phyloP scores from a whole-genome alignment of 208 protist species.

The Acanthamoeba lugdunensis region DNA sequence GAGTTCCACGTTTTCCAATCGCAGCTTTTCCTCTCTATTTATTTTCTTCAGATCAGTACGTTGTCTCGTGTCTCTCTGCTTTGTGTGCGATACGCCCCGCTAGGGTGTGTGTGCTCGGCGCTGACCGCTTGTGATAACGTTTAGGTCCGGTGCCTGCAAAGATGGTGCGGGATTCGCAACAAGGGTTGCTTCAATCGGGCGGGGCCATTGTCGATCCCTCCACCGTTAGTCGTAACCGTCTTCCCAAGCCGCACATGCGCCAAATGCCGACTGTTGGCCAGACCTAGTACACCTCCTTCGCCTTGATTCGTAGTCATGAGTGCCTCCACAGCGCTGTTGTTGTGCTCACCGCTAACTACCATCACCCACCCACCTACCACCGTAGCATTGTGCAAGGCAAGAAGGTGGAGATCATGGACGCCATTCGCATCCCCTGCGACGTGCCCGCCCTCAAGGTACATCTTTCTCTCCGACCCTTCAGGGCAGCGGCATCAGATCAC shows the following conservation, averaged over 20 bases:
- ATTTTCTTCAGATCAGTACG: slow-evolving; percentile 24
- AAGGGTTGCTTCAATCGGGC: not conserved
- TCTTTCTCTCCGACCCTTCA: not conserved
- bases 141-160: not conserved
- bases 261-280: not conserved
- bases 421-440: not conserved
- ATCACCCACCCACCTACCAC: not conserved
- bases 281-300: not conserved
- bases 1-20: slow-evolving; percentile 5
- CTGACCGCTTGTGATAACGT: not conserved
- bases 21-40: slow-evolving; percentile 12
- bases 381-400: not conserved
- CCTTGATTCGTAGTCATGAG: not conserved
- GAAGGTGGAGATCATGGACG: slow-evolving; percentile 37
- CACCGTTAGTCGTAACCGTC: not conserved
- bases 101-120: not conserved
- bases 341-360: not conserved
- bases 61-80: not conserved
- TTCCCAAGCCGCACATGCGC: not conserved
- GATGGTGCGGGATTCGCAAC: not conserved
- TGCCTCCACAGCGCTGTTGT: not conserved
- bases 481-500: no score
- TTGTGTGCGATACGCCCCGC: not conserved
- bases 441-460: not conserved
- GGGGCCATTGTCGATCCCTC: not conserved